Percentiles rank a stretch among this genome's conserved stretches.
phyloP scores from a whole-genome alignment of 179 eudicot species.

The Drosera spatulata region DNA sequence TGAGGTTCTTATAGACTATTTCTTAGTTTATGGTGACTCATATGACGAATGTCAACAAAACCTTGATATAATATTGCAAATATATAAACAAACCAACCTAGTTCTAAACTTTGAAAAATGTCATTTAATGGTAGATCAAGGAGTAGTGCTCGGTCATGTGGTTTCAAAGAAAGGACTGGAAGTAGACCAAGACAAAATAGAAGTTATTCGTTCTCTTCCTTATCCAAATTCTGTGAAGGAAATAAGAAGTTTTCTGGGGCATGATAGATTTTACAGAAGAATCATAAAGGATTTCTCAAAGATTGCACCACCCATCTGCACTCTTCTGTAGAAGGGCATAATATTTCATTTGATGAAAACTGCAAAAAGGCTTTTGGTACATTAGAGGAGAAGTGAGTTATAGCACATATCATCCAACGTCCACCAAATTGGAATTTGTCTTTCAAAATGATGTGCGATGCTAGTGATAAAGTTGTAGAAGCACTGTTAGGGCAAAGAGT shows the following conservation, averaged over 20 bases:
- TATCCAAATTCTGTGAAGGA: neutral
- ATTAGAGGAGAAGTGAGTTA: neutral
- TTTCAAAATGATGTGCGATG: neutral
- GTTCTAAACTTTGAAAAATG: neutral
- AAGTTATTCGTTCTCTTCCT: neutral
- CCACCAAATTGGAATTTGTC: neutral
- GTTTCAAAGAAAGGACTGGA: neutral
- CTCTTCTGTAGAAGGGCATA: neutral
- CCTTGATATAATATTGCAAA: neutral
- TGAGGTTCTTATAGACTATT: neutral
- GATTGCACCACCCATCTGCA: neutral
- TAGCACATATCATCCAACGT: neutral
- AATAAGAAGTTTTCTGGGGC: neutral
- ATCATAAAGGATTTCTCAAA: neutral
- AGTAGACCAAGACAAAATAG: neutral
- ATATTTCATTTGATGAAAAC: neutral
- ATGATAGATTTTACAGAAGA: neutral
- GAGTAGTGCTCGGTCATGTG: neutral
- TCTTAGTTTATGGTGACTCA: neutral
- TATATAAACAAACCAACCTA: neutral
- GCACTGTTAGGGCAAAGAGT: neutral
- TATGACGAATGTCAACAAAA: neutral
- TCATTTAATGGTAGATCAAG: neutral
- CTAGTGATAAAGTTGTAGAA: neutral
- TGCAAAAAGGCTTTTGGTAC: neutral